Percentiles rank a stretch among this genome's conserved stretches.
Conservation (phyloP, 257 asterid genomes). For the Petunia axillaris region DNA sequence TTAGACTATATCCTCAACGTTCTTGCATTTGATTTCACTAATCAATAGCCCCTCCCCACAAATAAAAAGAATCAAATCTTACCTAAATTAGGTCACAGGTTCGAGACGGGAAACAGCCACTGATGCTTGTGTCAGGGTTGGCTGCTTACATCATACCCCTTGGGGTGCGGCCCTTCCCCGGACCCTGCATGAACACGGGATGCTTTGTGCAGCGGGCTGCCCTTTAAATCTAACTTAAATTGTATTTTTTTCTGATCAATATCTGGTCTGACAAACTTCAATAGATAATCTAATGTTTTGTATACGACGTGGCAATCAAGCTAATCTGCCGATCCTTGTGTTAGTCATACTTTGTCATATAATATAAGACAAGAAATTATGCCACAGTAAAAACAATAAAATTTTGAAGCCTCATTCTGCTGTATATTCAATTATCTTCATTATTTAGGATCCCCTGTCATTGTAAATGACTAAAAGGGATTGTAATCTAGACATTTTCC, state of each 20-base stretch:
- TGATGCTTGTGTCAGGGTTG: too few relatives aligned
- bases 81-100: background rate
- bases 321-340: background rate
- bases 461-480: background rate
- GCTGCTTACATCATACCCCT: too few relatives aligned
- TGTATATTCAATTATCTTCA: background rate
- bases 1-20: background rate
- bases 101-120: too few relatives aligned
- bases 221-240: background rate
- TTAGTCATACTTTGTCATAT: background rate
- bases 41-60: background rate
- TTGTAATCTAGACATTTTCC: background rate
- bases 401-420: background rate
- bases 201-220: too few relatives aligned
- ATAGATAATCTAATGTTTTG: slow-evolving; percentile 6
- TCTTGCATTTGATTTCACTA: background rate
- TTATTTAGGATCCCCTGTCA: background rate
- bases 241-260: background rate
- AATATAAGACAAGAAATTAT: background rate
- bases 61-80: slow-evolving; percentile 10
- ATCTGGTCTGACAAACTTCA: slow-evolving; percentile 14
- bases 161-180: too few relatives aligned
- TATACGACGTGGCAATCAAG: background rate
- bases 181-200: too few relatives aligned
- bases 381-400: background rate